Conservation (phyloP, 2,329 filamentous ascomycete species). For the Diaporthe citrichinensis region DNA sequence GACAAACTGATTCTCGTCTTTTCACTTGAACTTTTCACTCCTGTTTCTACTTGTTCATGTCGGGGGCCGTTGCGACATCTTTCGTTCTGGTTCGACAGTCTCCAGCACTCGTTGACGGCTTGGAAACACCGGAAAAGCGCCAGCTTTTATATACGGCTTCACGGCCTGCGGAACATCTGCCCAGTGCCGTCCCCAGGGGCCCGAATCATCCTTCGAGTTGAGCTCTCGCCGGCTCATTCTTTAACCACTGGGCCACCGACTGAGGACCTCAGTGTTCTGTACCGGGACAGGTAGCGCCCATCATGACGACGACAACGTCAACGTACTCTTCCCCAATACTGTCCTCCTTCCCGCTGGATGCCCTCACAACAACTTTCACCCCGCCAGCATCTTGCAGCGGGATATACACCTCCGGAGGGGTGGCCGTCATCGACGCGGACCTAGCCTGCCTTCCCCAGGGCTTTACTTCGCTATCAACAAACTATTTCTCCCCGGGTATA, state of each 20-base stretch:
- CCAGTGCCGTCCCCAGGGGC: neutral
- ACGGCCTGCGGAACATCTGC: neutral
- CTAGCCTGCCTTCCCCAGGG: slow-evolving; percentile 37
- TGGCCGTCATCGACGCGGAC: slow-evolving; percentile 26
- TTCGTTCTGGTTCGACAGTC: neutral
- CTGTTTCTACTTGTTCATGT: neutral
- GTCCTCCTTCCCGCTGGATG: slow-evolving; percentile 26
- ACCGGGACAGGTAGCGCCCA: neutral
- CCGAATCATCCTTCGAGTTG: neutral
- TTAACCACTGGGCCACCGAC: neutral
- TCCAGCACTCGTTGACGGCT: neutral
- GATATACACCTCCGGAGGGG: slow-evolving; percentile 17
- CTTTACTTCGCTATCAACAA: slow-evolving; percentile 28
- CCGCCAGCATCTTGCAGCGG: slow-evolving; percentile 32
- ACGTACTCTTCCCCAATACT: slow-evolving; percentile 11
- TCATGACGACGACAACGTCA: slow-evolving; percentile 28
- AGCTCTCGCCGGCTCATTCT: neutral
- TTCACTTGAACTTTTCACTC: neutral
- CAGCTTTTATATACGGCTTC: neutral
- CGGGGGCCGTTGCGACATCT: neutral
- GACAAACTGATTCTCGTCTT: neutral
- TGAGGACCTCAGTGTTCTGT: neutral
- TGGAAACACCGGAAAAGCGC: neutral
- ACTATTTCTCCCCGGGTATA: slow-evolving; percentile 41
- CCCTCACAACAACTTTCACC: slow-evolving; percentile 38